These are phyloP conservation scores for Physcomitrium patens DNA, from an alignment of 225 moss, liverwort and hornwort species.

Conservation along the genomic window DNA sequence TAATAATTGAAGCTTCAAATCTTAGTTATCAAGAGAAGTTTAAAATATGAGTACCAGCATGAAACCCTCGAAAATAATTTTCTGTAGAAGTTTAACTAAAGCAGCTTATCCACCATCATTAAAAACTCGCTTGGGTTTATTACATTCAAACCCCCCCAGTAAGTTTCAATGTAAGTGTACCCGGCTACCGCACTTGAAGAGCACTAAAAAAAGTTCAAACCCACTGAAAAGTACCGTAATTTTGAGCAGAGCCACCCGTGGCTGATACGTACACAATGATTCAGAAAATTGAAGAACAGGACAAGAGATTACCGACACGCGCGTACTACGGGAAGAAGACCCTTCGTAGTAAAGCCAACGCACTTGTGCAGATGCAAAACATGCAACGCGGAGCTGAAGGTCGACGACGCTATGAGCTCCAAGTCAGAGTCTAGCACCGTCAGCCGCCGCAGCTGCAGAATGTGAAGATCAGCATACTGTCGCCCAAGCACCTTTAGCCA, in stretches of 20 bases:
- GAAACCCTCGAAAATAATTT: not conserved
- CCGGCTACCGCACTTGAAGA: too few relatives aligned
- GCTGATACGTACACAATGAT: not conserved
- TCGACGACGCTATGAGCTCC: constrained; percentile 19
- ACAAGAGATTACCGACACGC: constrained; percentile 22
- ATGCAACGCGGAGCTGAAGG: constrained; percentile 23
- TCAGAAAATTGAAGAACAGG: not conserved
- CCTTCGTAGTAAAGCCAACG: constrained; percentile 27
- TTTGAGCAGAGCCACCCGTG: not conserved
- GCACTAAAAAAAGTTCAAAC: too few relatives aligned
- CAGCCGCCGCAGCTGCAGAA: constrained; percentile 34
- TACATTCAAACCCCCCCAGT: too few relatives aligned
- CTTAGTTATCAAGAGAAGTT: not conserved
- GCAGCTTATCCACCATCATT: too few relatives aligned
- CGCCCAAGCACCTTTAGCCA: constrained; percentile 27
- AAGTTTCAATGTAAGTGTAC: too few relatives aligned
- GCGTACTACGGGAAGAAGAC: constrained; percentile 25
- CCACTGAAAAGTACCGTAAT: too few relatives aligned
- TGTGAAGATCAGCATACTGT: constrained; percentile 21
- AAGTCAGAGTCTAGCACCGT: constrained; percentile 18
- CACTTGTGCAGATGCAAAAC: constrained; percentile 38
- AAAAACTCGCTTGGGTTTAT: too few relatives aligned
- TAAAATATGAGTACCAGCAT: not conserved
- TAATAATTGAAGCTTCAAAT: not conserved
- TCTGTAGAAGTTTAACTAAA: too few relatives aligned